phyloP scores from a whole-genome alignment of 2,329 filamentous ascomycete species.

The Chrysosporium queenslandicum region DNA sequence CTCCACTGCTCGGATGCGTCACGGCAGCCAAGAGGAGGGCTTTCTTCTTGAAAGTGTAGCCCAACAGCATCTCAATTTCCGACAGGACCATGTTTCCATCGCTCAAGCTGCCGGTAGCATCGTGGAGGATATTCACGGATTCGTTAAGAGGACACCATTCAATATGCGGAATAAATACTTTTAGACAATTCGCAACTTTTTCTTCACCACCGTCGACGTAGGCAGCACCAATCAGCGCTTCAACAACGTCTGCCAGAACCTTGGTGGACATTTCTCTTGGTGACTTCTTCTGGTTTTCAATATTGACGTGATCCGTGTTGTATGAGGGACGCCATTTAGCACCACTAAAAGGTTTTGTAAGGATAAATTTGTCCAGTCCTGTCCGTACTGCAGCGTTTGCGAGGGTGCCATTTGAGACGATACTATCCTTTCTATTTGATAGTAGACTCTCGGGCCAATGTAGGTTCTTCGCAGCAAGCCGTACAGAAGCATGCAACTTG shows the following conservation, averaged over 20 bases:
- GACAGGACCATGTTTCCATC: slow-evolving; percentile 34
- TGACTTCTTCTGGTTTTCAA: background rate
- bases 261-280: slow-evolving; percentile 57
- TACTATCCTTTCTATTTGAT: slow-evolving; percentile 54
- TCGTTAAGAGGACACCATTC: slow-evolving; percentile 43
- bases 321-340: slow-evolving; percentile 63
- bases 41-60: slow-evolving; percentile 60
- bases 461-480: slow-evolving; percentile 51
- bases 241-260: slow-evolving; percentile 74
- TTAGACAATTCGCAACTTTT: slow-evolving; percentile 55
- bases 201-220: slow-evolving; percentile 58
- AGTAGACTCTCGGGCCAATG: slow-evolving; percentile 69
- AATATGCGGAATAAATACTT: slow-evolving; percentile 54
- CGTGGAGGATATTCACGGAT: slow-evolving; percentile 39
- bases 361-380: slow-evolving; percentile 63
- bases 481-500: slow-evolving; percentile 61
- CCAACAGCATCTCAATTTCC: slow-evolving; percentile 55
- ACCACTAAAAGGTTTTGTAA: slow-evolving; percentile 57
- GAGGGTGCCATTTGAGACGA: slow-evolving; percentile 68
- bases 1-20: slow-evolving; percentile 60
- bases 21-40: slow-evolving; percentile 64
- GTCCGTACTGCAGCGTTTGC: slow-evolving; percentile 51
- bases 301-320: slow-evolving; percentile 34
- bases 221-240: slow-evolving; percentile 70
- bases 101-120: slow-evolving; percentile 30